Evolutionary conservation across 805 yeast species (phyloP).

Genomic region (Wickerhamiella lipophila): DNA sequence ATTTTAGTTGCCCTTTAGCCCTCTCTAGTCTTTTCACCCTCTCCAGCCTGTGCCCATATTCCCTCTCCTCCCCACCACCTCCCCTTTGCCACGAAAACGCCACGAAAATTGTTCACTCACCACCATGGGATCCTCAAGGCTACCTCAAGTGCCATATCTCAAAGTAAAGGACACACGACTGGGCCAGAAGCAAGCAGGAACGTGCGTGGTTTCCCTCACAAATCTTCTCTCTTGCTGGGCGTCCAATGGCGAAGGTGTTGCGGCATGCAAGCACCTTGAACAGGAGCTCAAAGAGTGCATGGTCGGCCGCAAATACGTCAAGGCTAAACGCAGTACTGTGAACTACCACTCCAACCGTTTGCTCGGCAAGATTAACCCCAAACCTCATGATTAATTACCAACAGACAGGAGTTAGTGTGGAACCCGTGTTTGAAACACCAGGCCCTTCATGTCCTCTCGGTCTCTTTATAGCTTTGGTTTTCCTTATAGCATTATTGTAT

Average conservation of each 20-base stretch:
- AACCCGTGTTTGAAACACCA: background rate
- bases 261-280: constrained; percentile 52
- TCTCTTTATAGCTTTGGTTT: background rate
- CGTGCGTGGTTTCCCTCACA: constrained; percentile 72
- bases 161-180: constrained; percentile 13
- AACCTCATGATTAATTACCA: constrained; percentile 32
- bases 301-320: constrained; percentile 29
- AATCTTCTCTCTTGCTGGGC: constrained; percentile 91
- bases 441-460: too few relatives aligned
- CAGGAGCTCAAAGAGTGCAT: constrained; percentile 63
- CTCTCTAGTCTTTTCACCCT: too few relatives aligned
- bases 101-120: constrained; percentile 3
- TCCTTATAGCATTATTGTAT: background rate
- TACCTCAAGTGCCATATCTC: constrained; percentile 15
- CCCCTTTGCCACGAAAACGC: background rate
- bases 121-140: constrained; percentile 5
- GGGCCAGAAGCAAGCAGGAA: constrained; percentile 22
- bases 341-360: constrained; percentile 44
- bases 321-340: constrained; percentile 32
- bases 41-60: background rate
- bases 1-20: too few relatives aligned
- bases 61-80: background rate
- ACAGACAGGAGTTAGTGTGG: background rate
- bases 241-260: constrained; percentile 74
- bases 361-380: constrained; percentile 39